Conservation (phyloP, 2,329 filamentous ascomycete species). For the Calonectria henricotiae region DNA sequence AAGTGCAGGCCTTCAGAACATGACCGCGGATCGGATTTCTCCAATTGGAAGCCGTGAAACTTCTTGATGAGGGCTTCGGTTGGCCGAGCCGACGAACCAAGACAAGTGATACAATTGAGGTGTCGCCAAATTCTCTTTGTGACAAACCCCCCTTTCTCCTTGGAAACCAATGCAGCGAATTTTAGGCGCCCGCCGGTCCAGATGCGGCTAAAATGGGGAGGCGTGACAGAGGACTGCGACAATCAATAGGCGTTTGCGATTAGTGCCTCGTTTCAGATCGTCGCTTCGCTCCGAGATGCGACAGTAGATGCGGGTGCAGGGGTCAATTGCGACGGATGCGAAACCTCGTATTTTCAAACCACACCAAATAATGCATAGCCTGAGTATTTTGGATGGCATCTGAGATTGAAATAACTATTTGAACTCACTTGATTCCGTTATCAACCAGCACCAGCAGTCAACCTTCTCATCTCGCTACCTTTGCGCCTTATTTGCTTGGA, state of each 20-base stretch:
- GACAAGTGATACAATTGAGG: slow-evolving; percentile 3
- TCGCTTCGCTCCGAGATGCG: slow-evolving; percentile 37
- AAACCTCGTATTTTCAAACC: slow-evolving; percentile 26
- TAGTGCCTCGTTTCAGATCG: slow-evolving; percentile 38
- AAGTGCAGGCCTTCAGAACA: not conserved
- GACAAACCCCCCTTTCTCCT: slow-evolving; percentile 8
- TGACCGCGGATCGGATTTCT: not conserved
- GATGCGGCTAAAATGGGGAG: not conserved
- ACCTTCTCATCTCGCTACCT: not conserved
- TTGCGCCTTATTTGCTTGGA: not conserved
- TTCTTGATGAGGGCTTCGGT: not conserved
- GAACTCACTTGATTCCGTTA: not conserved
- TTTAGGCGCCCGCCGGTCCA: not conserved
- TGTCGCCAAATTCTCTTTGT: not conserved
- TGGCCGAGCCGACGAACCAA: not conserved
- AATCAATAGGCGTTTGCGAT: slow-evolving; percentile 24
- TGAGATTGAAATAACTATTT: not conserved
- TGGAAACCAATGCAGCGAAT: not conserved
- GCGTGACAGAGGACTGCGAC: not conserved
- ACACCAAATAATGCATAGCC: slow-evolving; percentile 6
- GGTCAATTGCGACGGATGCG: slow-evolving; percentile 35
- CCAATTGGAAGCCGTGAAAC: slow-evolving; percentile 9
- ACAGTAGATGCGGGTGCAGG: slow-evolving; percentile 31
- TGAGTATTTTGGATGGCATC: not conserved
- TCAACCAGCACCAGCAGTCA: not conserved